Evolutionary conservation across 73 alveolate genomes (phyloP), one percentile per base, ranked within the genome.

Genomic region (Stentor roeselii): DNA sequence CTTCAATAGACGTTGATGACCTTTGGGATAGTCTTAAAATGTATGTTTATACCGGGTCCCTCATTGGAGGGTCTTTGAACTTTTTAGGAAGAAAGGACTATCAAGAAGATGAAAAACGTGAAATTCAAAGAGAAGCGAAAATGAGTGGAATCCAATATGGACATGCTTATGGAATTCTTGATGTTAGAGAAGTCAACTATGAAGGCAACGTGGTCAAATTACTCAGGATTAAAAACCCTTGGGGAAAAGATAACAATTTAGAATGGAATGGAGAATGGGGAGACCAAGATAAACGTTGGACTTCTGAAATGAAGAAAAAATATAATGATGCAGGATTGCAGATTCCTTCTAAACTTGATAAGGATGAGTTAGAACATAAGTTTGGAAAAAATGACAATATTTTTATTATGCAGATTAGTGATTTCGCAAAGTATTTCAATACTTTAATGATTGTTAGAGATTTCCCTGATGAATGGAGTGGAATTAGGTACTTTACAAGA

Each of bases 141-240:
- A 92, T 87, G 82, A 92, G 98, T 21, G 99, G 99, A 1, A 85
- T 97, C 75, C 84, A 92, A 88, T 90, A 97, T 39, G 96, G 99
- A 3, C 99, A 97, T 88, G 99, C 99, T 30, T 97, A 97, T 88
- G 97, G 98, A 3, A 90, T 97, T 21, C 88, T 95, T 58, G 99
- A 97, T 92, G 91, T 95, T 21, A 90, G 96, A 84, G 98, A 96
- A 83, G 86, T 97, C 6, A 61, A 61, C 11, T 6, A 14, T 30
- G 37, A 61, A 11, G 82, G 82, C 6, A 84, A 88, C 30, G 88
- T 91, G 42, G 90, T 92, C 75, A 87, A 90, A 75, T 76, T 97
- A 38, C 87, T 97, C 59, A 88, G 98, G 78, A 86, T 97, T 34
- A 95, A 98, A 84, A 97, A 97, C 91, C 99, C 99, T 1, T 97